These are phyloP conservation scores for Puccinia hordei DNA, from an alignment of 1,284 basidiomycete species.

Conservation along the genomic window DNA sequence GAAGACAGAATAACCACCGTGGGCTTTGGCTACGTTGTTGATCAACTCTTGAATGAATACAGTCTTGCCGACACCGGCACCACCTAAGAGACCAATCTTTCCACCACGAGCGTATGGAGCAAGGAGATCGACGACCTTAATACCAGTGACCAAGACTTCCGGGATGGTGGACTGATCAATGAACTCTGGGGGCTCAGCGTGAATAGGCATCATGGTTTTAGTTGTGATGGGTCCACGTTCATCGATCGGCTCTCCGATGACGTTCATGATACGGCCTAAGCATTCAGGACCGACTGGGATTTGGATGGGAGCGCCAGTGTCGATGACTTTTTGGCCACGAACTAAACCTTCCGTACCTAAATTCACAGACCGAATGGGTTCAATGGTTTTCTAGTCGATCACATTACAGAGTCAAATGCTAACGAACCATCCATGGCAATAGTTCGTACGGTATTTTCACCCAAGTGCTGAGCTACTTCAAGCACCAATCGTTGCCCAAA, in stretches of 20 bases:
- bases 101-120: constrained; percentile 99
- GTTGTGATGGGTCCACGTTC: constrained; percentile 89
- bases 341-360: constrained; percentile 92
- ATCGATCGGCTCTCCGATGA: constrained; percentile 99
- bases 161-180: constrained; percentile 97
- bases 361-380: neutral
- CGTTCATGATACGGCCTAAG: constrained; percentile 99
- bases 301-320: constrained; percentile 92
- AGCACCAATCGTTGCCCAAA: constrained; percentile 72
- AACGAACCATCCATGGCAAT: constrained; percentile 69
- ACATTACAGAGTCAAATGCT: neutral
- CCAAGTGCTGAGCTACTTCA: constrained; percentile 80
- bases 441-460: constrained; percentile 91
- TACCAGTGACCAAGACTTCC: constrained; percentile 98
- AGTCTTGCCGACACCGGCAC: constrained; percentile 99
- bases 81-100: constrained; percentile 99
- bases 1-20: constrained; percentile 99
- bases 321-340: constrained; percentile 93
- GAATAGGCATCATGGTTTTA: constrained; percentile 75
- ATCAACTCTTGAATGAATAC: constrained; percentile 99
- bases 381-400: neutral
- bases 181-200: constrained; percentile 93
- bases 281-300: constrained; percentile 92
- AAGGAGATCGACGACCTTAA: constrained; percentile 99
- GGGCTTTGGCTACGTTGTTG: constrained; percentile 99